phyloP scores from a whole-genome alignment of 2,329 filamentous ascomycete genomes.

The Gremmenia infestans region DNA sequence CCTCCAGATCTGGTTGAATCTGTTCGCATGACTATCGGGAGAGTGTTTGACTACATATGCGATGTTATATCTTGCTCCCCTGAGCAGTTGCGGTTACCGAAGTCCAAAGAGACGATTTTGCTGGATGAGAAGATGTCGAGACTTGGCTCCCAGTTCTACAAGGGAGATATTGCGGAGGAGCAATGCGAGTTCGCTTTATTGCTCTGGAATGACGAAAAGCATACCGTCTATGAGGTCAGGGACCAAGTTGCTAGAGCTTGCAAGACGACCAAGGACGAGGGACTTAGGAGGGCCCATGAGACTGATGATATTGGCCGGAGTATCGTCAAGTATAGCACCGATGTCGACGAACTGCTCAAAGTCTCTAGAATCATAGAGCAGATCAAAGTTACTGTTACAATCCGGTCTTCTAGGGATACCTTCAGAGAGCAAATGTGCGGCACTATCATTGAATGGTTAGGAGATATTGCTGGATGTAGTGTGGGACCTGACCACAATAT shows the following conservation, averaged over 20 bases:
- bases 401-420: constrained; percentile 87
- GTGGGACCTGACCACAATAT: constrained; percentile 77
- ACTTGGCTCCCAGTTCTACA: constrained; percentile 71
- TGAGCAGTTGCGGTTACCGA: constrained; percentile 83
- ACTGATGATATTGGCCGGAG: constrained; percentile 85
- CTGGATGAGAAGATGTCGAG: constrained; percentile 78
- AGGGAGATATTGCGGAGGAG: constrained; percentile 53
- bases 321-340: constrained; percentile 69
- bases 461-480: constrained; percentile 84
- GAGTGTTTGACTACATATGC: constrained; percentile 89
- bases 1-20: constrained; percentile 71
- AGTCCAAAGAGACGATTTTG: constrained; percentile 74
- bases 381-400: constrained; percentile 93
- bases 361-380: constrained; percentile 88
- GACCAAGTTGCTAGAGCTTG: constrained; percentile 90
- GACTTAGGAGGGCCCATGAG: constrained; percentile 73
- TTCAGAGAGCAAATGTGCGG: constrained; percentile 98
- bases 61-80: constrained; percentile 98
- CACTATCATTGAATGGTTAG: constrained; percentile 94
- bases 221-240: constrained; percentile 86
- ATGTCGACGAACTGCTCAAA: constrained; percentile 66
- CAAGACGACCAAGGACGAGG: constrained; percentile 63
- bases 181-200: constrained; percentile 77
- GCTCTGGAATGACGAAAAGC: constrained; percentile 98
- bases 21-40: constrained; percentile 80